Base-by-base conservation (phyloP, 2,329 filamentous ascomycete genomes). In the Aspergillus sp. region DNA sequence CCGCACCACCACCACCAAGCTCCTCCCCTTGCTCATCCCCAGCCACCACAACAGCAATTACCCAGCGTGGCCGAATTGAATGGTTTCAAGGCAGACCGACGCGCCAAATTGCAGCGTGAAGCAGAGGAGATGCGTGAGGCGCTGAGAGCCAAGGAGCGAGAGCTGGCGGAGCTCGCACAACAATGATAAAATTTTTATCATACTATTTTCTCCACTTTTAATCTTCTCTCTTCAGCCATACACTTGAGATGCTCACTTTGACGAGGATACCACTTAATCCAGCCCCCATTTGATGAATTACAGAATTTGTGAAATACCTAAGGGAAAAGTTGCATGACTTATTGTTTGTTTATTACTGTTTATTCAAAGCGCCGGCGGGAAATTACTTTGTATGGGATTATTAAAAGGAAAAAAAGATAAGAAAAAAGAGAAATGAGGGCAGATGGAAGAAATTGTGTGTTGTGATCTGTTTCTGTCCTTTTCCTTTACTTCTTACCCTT, bases 111-210 rank as follows among this genome's bases (percentile, higher is more conserved):
- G 39, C 78, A 84, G 60, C 75, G 81, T 26, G 88, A 94, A 62
- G 82, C 86, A 0, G 86, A 90, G 58, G 74, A 75, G 41, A 93
- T 93, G 82, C 77, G 86, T 32, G 80, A 84, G 61, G 73, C 85
- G 64, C 71, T 90, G 28, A 76, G 81, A 7, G 83, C 80, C 9
- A 90, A 90, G 58, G 86, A 90, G 65, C 75, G 81, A 37, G 86
- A 90, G 57, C 69, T 90, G 44, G 82, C 83, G 39, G 72, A 73
- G 32, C 59, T 79, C 46, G 69, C 66, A 37, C 50, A 48, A 27
- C 30, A 30, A 29, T n/a, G 8, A 9, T 9, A 33, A 10, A 9
- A 33, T 42, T 42, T 34, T 43, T 31, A 43, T 33, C 19, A 32
- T 33, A 29, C 46, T 49, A 8, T 2, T 45, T 46, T 45, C 27